These are phyloP conservation scores for Graphilbum sp. DNA, from an alignment of 2,329 filamentous ascomycete species.

Conservation along the genomic window DNA sequence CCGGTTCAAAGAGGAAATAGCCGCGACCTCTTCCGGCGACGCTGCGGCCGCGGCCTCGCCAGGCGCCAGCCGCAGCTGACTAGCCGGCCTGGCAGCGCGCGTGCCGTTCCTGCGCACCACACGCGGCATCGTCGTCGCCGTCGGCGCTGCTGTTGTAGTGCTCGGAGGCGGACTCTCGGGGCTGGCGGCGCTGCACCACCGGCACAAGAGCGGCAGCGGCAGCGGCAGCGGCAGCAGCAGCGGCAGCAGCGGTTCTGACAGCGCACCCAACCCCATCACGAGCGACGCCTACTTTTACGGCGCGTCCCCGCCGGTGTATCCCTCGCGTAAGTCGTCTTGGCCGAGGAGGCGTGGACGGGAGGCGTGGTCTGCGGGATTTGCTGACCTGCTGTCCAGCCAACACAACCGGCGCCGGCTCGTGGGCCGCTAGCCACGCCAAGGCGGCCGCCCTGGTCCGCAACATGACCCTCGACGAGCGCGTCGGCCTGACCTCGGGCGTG, in stretches of 20 bases:
- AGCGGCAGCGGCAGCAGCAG: background rate
- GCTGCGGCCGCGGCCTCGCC: background rate
- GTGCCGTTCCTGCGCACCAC: constrained; percentile 16
- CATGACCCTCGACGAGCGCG: constrained; percentile 60
- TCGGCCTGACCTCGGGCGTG: constrained; percentile 59
- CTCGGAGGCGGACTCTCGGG: constrained; percentile 19
- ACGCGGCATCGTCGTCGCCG: constrained; percentile 13
- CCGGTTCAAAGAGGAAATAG: background rate
- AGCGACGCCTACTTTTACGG: constrained; percentile 31
- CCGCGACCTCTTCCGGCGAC: background rate
- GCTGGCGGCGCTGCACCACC: constrained; percentile 16
- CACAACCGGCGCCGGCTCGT: constrained; percentile 44
- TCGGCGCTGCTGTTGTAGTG: constrained; percentile 15
- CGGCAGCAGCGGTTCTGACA: too few species aligned
- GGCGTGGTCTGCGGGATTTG: background rate
- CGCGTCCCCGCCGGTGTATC: constrained; percentile 31
- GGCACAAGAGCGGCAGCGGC: background rate
- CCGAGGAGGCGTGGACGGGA: too few species aligned
- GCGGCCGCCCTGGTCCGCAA: constrained; percentile 52
- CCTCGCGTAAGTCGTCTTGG: constrained; percentile 31
- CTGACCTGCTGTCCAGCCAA: constrained; percentile 17
- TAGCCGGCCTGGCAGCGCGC: background rate
- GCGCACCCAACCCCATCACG: constrained; percentile 13
- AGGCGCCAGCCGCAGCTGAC: background rate
- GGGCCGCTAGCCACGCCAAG: constrained; percentile 49